Evolutionary conservation across 2,329 filamentous ascomycete genomes (phyloP), one percentile per base, ranked within the genome.

Genomic region (Emydomyces testavorans): DNA sequence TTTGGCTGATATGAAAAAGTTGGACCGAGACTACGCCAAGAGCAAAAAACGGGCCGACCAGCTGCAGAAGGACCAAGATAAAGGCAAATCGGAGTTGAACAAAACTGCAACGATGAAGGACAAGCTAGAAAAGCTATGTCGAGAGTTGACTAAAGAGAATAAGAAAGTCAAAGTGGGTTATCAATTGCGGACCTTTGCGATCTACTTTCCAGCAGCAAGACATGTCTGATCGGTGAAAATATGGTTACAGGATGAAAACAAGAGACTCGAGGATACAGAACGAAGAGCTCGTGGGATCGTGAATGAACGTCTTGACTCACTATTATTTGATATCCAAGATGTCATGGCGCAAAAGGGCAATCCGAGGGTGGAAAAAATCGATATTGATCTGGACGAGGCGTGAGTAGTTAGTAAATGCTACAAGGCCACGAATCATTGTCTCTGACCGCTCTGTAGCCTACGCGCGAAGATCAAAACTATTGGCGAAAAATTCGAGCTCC

Each of bases 61-160:
- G 60, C 68, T 98, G 48, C 92, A 98, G 66, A 98, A 96, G 65
- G 92, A 98, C 60, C 93, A 94, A 65, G 92, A 98, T 63, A 81
- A 85, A 56, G 83, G 84, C 49, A 80, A 88, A 58, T 84, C 82
- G 39, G 92, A 98, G 64, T 73, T 94, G 48, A 90, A 80, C 68
- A 94, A 94, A 69, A 90, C 89, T 18, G 82, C 85, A 16, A 84
- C 82, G 1, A 79, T 96, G 62, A 95, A 94, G 65, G 89, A 96
- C 65, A 96, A 96, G 68, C 73, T 98, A 38, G 92, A 98, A 68
- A 98, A 96, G 64, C 73, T 98, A 26, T 95, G 89, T 59, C 76
- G 92, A 49, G 92, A 98, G 65, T 75, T 98, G 48, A 92, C 93
- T 52, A 85, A 90, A 59, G 92, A 98, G 62, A 98, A 98, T 66